Percentiles rank a stretch among this genome's conserved stretches.
These are phyloP conservation scores for Termitomyces sp. DNA, from an alignment of 768 basidiomycete species.

Conservation along the genomic window DNA sequence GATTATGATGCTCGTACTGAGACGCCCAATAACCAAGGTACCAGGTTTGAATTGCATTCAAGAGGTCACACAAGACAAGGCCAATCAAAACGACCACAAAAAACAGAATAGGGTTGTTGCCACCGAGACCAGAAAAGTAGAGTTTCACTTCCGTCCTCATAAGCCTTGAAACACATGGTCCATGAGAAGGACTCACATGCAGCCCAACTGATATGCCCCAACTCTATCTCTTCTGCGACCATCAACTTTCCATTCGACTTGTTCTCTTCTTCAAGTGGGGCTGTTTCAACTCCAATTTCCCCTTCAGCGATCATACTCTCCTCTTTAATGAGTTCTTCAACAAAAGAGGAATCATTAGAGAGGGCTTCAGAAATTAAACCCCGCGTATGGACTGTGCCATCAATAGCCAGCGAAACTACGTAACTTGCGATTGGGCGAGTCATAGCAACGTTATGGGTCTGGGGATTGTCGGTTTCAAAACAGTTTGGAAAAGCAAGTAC, in stretches of 20 bases:
- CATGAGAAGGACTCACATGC: slow-evolving; percentile 26
- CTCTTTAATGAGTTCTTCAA: slow-evolving; percentile 23
- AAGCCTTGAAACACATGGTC: slow-evolving; percentile 15
- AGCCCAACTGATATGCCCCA: slow-evolving; percentile 53
- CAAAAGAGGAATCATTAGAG: slow-evolving; percentile 31
- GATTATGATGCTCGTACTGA: slow-evolving; percentile 34
- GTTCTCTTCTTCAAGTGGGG: slow-evolving; percentile 15
- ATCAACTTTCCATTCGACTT: slow-evolving; percentile 55
- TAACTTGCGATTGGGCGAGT: slow-evolving; percentile 48
- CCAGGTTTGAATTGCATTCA: slow-evolving; percentile 32
- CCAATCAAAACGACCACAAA: slow-evolving; percentile 22
- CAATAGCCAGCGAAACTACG: slow-evolving; percentile 48
- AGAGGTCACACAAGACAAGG: slow-evolving; percentile 19
- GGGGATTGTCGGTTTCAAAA: background rate
- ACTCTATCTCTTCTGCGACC: slow-evolving; percentile 56
- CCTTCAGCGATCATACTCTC: slow-evolving; percentile 22
- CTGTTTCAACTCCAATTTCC: slow-evolving; percentile 20
- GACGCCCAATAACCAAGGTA: slow-evolving; percentile 43
- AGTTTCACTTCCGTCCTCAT: slow-evolving; percentile 26
- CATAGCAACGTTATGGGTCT: slow-evolving; percentile 52
- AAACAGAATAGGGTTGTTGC: slow-evolving; percentile 28
- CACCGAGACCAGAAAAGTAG: slow-evolving; percentile 33
- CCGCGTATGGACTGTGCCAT: slow-evolving; percentile 47
- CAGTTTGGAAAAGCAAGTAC: background rate
- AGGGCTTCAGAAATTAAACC: slow-evolving; percentile 47